Evolutionary conservation across 257 asterid genomes (phyloP).

Genomic region (Jacaranda copaia): DNA sequence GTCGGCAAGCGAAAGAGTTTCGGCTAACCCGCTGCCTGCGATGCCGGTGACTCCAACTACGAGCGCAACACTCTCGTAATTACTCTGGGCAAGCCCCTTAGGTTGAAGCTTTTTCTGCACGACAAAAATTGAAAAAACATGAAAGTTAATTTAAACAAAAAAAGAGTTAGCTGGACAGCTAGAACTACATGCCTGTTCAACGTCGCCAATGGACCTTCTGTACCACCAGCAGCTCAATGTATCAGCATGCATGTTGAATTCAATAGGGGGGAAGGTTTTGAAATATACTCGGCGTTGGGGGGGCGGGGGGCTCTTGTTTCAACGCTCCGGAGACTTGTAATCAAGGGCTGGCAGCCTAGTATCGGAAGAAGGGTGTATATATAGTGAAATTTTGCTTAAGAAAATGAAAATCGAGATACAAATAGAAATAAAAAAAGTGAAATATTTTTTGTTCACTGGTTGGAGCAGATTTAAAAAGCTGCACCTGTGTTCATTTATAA

Average conservation of each 20-base stretch:
- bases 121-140: neutral
- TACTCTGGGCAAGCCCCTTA: slow-evolving; percentile 25
- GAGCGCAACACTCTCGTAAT: slow-evolving; percentile 60
- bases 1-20: slow-evolving; percentile 65
- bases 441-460: no score
- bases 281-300: neutral
- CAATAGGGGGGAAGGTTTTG: neutral
- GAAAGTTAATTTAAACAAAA: neutral
- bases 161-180: neutral
- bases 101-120: slow-evolving; percentile 52
- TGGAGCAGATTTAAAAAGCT: no score
- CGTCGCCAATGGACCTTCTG: slow-evolving; percentile 68
- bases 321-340: neutral
- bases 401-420: neutral
- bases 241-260: slow-evolving; percentile 32
- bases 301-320: neutral
- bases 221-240: slow-evolving; percentile 84
- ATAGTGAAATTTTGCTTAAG: slow-evolving; percentile 6
- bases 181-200: slow-evolving; percentile 48
- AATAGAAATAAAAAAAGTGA: neutral
- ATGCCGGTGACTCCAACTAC: slow-evolving; percentile 78
- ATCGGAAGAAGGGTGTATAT: neutral
- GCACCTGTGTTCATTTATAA: no score
- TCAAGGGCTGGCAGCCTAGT: neutral
- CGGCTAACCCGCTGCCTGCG: slow-evolving; percentile 75